phyloP scores from a whole-genome alignment of 2,329 filamentous ascomycete genomes.

The Cladophialophora bantiana region DNA sequence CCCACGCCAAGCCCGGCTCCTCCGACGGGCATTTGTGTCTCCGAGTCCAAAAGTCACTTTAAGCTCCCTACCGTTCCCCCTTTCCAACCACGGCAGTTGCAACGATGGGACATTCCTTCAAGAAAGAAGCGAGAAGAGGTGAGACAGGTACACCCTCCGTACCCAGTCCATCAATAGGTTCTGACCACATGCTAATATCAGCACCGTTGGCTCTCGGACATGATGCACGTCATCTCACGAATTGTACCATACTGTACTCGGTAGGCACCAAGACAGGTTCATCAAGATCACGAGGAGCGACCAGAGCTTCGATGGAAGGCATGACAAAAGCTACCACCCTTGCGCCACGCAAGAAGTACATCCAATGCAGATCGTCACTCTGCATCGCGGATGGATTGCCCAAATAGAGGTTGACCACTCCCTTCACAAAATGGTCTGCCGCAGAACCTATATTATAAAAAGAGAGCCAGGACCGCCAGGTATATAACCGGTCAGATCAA shows the following conservation, averaged over 20 bases:
- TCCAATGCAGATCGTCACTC: background rate
- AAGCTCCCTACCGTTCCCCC: background rate
- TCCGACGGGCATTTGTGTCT: slow-evolving; percentile 2
- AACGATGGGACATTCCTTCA: background rate
- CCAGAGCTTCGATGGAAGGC: background rate
- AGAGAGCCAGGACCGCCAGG: background rate
- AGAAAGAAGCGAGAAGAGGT: background rate
- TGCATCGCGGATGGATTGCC: background rate
- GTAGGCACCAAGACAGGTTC: background rate
- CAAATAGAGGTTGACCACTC: background rate
- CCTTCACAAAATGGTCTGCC: background rate
- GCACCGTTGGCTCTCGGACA: background rate
- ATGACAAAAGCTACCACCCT: background rate
- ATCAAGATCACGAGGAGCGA: background rate
- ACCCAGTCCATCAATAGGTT: background rate
- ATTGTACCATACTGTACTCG: too few species aligned
- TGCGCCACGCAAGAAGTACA: background rate
- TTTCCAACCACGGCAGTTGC: background rate
- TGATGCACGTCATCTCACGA: too few species aligned
- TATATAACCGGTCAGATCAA: slow-evolving; percentile 3
- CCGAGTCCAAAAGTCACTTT: background rate
- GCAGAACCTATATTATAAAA: slow-evolving; percentile 1
- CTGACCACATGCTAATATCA: background rate
- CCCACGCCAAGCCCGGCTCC: background rate
- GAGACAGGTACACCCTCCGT: background rate